A percentile compares a stretch with the other conserved stretches of the same genome.
These are phyloP conservation scores for Schoenoplectus triqueter DNA, from an alignment of 202 grass and related monocot genomes.

Conservation along the genomic window DNA sequence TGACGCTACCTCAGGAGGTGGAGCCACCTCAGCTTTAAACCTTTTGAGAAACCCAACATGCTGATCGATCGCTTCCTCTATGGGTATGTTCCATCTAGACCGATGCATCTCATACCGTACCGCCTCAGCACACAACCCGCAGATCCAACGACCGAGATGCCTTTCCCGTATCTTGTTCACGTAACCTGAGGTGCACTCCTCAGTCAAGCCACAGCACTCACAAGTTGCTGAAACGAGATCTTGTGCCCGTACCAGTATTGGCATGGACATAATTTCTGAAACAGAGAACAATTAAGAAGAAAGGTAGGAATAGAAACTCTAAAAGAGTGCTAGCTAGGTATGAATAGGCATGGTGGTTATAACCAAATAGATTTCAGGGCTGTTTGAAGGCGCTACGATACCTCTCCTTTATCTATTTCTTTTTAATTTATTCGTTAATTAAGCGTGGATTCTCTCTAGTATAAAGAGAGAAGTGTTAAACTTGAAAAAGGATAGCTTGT, in stretches of 20 bases:
- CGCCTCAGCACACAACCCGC: slow-evolving; percentile 81
- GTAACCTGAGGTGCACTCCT: slow-evolving; percentile 89
- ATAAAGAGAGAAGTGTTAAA: neutral
- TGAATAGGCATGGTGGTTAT: neutral
- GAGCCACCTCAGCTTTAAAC: neutral
- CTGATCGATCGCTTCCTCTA: slow-evolving; percentile 69
- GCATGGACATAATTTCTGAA: slow-evolving; percentile 21
- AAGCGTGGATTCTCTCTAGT: slow-evolving; percentile 21
- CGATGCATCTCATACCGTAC: slow-evolving; percentile 69
- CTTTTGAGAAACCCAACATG: slow-evolving; percentile 45
- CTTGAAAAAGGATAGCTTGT: neutral
- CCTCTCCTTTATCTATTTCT: neutral
- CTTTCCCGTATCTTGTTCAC: slow-evolving; percentile 52
- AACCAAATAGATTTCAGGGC: neutral
- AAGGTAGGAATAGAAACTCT: neutral
- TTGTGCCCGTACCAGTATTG: neutral
- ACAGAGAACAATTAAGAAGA: neutral
- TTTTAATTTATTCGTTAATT: neutral
- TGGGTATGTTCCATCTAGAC: slow-evolving; percentile 52
- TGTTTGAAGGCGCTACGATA: slow-evolving; percentile 25
- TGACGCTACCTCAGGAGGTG: neutral
- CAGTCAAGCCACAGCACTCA: slow-evolving; percentile 89
- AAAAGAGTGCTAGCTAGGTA: neutral
- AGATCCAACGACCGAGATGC: slow-evolving; percentile 80
- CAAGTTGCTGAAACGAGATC: slow-evolving; percentile 57